Conservation (phyloP, 352 stramenopile species). For the Phytopythium aichiense region DNA sequence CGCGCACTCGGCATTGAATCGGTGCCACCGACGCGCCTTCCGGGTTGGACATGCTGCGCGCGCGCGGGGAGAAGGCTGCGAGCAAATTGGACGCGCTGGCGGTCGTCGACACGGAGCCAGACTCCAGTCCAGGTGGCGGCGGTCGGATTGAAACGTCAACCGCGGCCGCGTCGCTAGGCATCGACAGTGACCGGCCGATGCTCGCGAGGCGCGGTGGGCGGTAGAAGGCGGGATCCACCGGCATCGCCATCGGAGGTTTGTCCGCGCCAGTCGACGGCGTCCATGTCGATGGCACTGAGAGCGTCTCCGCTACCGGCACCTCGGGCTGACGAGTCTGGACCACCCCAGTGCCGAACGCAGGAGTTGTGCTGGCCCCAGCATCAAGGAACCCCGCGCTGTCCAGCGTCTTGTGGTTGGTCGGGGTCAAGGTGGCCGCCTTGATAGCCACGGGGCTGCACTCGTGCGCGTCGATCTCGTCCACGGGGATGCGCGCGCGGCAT, state of each 20-base stretch:
- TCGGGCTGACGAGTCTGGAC: background rate
- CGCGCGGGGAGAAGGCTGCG: background rate
- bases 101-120: background rate
- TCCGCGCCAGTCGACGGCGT: background rate
- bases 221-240: background rate
- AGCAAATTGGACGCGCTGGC: slow-evolving; percentile 5
- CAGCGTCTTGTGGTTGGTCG: background rate
- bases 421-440: background rate
- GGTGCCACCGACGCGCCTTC: slow-evolving; percentile 7
- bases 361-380: background rate
- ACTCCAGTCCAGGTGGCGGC: background rate
- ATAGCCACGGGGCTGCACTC: slow-evolving; percentile 34
- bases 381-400: slow-evolving; percentile 26
- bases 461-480: slow-evolving; percentile 65
- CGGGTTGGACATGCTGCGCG: background rate
- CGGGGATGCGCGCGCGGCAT: slow-evolving; percentile 39
- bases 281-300: background rate
- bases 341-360: background rate
- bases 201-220: background rate
- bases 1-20: slow-evolving; percentile 47
- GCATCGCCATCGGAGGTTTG: background rate
- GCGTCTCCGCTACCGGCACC: background rate
- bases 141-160: background rate
- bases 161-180: background rate
- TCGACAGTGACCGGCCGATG: slow-evolving; percentile 19